A percentile compares a stretch with the other conserved stretches of the same genome.
Conservation (phyloP, 2,329 filamentous ascomycete species). For the Fusarium anguioides region DNA sequence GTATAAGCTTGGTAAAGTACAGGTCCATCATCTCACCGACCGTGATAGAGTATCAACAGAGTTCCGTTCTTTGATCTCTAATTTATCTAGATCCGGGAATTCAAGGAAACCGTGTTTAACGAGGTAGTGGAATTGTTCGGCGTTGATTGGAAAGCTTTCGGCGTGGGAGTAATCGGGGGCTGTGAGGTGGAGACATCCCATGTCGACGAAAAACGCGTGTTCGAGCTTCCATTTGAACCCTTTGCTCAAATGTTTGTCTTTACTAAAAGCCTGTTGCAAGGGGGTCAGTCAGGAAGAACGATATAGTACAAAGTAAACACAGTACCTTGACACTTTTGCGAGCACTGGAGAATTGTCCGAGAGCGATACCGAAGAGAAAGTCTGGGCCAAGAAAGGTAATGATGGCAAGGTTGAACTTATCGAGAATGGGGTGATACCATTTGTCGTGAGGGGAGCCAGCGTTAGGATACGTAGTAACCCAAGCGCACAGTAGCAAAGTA, state of each 20-base stretch:
- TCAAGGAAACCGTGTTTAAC: slow-evolving; percentile 46
- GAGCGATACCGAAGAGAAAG: slow-evolving; percentile 50
- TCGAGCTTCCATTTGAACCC: slow-evolving; percentile 48
- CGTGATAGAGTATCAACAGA: slow-evolving; percentile 46
- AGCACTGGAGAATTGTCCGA: slow-evolving; percentile 51
- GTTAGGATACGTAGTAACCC: slow-evolving; percentile 55
- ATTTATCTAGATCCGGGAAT: slow-evolving; percentile 39
- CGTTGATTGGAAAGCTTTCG: slow-evolving; percentile 51
- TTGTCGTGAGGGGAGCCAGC: slow-evolving; percentile 48
- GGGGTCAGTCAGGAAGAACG: not conserved
- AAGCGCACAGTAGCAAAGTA: slow-evolving; percentile 57
- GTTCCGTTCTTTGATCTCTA: slow-evolving; percentile 47
- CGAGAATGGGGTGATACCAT: slow-evolving; percentile 45
- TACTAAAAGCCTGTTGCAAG: slow-evolving; percentile 1
- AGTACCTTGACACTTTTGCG: slow-evolving; percentile 46
- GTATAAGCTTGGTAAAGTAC: not conserved
- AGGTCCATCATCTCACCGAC: slow-evolving; percentile 6
- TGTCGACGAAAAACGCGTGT: slow-evolving; percentile 41
- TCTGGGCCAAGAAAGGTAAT: slow-evolving; percentile 54
- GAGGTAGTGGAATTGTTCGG: slow-evolving; percentile 49
- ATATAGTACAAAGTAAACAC: not conserved
- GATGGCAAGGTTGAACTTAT: slow-evolving; percentile 50
- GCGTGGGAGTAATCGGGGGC: slow-evolving; percentile 39
- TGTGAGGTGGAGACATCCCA: slow-evolving; percentile 53
- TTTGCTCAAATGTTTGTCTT: slow-evolving; percentile 6